Evolutionary conservation across 2,329 filamentous ascomycete species (phyloP).

Genomic region (Trichoderma harzianum): DNA sequence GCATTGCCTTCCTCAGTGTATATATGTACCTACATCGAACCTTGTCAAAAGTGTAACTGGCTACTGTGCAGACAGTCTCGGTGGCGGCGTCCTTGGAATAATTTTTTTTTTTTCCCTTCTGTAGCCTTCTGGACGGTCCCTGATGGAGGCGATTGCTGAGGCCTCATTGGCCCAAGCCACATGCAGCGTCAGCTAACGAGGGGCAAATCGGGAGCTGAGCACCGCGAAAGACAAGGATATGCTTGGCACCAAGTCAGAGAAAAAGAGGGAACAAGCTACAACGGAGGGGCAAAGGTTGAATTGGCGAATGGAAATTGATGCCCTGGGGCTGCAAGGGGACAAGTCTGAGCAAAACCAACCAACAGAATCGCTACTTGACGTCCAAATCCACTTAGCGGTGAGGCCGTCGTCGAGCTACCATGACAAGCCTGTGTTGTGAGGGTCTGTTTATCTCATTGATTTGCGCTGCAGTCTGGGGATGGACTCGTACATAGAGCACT

Average conservation of each 20-base stretch:
- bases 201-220: slow-evolving; percentile 2
- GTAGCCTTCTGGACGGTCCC: background rate
- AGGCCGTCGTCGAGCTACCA: background rate
- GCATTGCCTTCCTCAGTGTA: background rate
- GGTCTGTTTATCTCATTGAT: background rate
- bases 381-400: slow-evolving; percentile 4
- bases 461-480: background rate
- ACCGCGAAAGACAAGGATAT: background rate
- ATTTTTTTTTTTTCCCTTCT: background rate
- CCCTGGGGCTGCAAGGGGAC: background rate
- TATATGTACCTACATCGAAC: background rate
- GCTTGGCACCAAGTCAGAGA: background rate
- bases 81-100: background rate
- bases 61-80: background rate
- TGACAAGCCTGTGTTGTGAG: background rate
- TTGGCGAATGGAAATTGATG: background rate
- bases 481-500: background rate
- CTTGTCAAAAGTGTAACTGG: background rate
- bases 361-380: background rate
- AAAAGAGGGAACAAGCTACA: background rate
- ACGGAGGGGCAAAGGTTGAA: background rate
- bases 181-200: background rate
- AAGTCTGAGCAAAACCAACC: background rate
- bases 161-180: background rate
- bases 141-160: background rate